A percentile compares a stretch with the other conserved stretches of the same genome.
These are phyloP conservation scores for Hypoxylon sp. DNA, from an alignment of 2,329 filamentous ascomycete genomes.

Conservation along the genomic window DNA sequence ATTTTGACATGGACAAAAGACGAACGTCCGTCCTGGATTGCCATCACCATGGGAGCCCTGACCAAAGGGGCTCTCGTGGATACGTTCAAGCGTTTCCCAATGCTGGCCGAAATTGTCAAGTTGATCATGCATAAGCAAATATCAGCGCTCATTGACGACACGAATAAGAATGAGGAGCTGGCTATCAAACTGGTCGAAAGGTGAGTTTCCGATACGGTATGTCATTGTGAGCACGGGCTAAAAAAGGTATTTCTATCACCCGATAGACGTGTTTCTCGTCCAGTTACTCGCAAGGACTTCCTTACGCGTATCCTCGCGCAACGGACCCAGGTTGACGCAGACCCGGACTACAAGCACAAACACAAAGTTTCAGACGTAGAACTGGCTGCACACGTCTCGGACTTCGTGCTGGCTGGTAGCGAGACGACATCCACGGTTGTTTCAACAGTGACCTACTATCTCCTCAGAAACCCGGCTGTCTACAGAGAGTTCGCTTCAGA, in stretches of 20 bases:
- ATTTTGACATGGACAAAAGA: slow-evolving; percentile 3
- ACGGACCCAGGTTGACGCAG: neutral
- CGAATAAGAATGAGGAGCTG: slow-evolving; percentile 23
- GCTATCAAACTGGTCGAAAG: slow-evolving; percentile 20
- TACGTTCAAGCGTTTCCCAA: slow-evolving; percentile 25
- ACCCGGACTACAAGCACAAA: slow-evolving; percentile 18
- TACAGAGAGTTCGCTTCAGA: slow-evolving; percentile 1
- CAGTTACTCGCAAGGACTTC: slow-evolving; percentile 21
- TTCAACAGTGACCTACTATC: slow-evolving; percentile 18
- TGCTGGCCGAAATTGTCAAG: slow-evolving; percentile 15
- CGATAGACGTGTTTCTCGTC: slow-evolving; percentile 16
- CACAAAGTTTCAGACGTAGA: slow-evolving; percentile 19
- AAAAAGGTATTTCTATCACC: neutral
- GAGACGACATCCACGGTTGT: slow-evolving; percentile 24
- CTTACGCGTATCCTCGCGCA: slow-evolving; percentile 23
- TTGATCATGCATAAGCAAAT: slow-evolving; percentile 24
- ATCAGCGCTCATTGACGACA: slow-evolving; percentile 17
- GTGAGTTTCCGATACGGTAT: slow-evolving; percentile 7
- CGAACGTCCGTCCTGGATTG: slow-evolving; percentile 19
- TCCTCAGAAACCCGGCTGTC: neutral
- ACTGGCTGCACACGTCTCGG: slow-evolving; percentile 23
- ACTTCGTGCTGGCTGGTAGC: slow-evolving; percentile 25
- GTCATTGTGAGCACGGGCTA: neutral
- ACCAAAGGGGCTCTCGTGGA: slow-evolving; percentile 24
- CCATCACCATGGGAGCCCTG: slow-evolving; percentile 22